Evolutionary conservation across 768 basidiomycete genomes (phyloP), one percentile per base, ranked within the genome.

Genomic region (Mycena floridula): DNA sequence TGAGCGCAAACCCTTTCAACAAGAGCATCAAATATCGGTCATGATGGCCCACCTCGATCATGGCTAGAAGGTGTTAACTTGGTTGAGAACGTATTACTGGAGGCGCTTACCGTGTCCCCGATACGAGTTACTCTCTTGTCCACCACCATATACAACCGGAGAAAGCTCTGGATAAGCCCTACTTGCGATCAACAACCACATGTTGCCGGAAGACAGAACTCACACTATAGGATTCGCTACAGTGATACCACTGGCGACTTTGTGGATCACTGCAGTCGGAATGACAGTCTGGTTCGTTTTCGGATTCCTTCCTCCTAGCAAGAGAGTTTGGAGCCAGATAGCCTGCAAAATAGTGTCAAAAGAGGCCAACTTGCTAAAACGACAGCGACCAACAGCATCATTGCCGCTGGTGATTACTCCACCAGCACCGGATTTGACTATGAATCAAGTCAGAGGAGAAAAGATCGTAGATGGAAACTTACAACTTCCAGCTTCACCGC

Each of bases 371-470:
- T 9, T 41, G 59, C 46, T 36, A 22, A 15, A 30, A 22, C 12
- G 26, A 37, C 7, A 25, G 22, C 3, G 3, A 46, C 41, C 45
- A n/a, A 62, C 62, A 41, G 58, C 43, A 40, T 64, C 62, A 13
- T 47, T 48, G 1, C 55, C 54, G n/a, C 43, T 59, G 40, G 44
- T 57, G 32, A 64, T 62, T 1, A 64, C 32, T 6, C 62, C 62
- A 1, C 62, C 62, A 8, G 61, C 51, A 18, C 57, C 62, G 23
- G 62, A 58, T 7, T 54, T 25, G n/a, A 59, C 62, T 62, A 9
- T 3, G 3, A 44, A 1, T 35, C 13, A 20, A 3, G 4, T 12
- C 25, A 16, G 3, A 6, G 4, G 38, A n/a, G 11, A 11, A n/a
- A 20, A 5, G 23, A 38, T 20, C n/a, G 32, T 4, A 9, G 40